phyloP scores from a whole-genome alignment of 129 eudicot genomes.

The Cynara cardunculus region DNA sequence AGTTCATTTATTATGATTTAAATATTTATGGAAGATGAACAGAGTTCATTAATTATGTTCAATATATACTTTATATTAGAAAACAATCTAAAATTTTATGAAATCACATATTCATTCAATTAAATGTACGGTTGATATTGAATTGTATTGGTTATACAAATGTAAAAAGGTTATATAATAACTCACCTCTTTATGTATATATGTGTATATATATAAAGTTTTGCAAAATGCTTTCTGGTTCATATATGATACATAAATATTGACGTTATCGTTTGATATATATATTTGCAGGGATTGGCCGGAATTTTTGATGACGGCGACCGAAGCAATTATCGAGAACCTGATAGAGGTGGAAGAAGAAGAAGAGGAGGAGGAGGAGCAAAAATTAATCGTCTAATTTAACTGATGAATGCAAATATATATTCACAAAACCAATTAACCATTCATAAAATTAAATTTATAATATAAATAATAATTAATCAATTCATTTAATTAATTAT shows the following conservation, averaged over 20 bases:
- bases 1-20: too few species aligned
- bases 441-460: not conserved
- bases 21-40: too few species aligned
- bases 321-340: slow-evolving; percentile 51
- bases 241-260: not conserved
- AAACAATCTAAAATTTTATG: too few species aligned
- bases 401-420: slow-evolving; percentile 9
- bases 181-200: too few species aligned
- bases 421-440: not conserved
- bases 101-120: too few species aligned
- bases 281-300: slow-evolving; percentile 67
- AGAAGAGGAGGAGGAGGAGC: slow-evolving; percentile 18
- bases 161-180: too few species aligned
- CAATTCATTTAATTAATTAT: not conserved
- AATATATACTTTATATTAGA: too few species aligned
- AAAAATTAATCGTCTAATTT: not conserved
- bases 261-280: not conserved
- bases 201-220: not conserved
- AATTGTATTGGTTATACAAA: too few species aligned
- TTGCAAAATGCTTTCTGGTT: not conserved
- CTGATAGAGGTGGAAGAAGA: slow-evolving; percentile 39
- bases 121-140: too few species aligned
- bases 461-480: not conserved
- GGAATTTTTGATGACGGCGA: slow-evolving; percentile 38
- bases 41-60: too few species aligned